phyloP scores from a whole-genome alignment of 208 protist genomes.

The Wallacemonas rigidus region DNA sequence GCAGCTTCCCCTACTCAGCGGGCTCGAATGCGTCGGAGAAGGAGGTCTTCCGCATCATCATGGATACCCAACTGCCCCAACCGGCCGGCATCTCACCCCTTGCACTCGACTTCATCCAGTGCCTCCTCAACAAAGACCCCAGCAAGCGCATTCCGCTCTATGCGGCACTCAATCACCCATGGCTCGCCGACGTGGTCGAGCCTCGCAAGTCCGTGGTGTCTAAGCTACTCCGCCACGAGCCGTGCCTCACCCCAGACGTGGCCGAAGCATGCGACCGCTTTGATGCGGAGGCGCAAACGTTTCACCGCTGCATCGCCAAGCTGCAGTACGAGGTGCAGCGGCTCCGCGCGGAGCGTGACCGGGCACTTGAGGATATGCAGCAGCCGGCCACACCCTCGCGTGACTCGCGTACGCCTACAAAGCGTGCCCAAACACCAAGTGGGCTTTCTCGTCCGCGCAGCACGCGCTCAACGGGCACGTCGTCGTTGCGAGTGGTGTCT shows the following conservation, averaged over 20 bases:
- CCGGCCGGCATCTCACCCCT: conserved; percentile 65
- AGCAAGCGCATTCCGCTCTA: conserved; percentile 86
- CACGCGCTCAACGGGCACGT: conserved; percentile 39
- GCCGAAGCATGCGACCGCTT: conserved; percentile 69
- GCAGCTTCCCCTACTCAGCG: conserved; percentile 95
- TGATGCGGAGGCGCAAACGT: conserved; percentile 67
- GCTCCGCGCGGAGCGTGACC: conserved; percentile 66
- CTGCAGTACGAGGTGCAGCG: conserved; percentile 69
- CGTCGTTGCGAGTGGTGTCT: conserved; percentile 42
- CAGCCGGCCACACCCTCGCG: conserved; percentile 23
- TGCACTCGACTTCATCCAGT: conserved; percentile 78
- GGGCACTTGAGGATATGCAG: conserved; percentile 29
- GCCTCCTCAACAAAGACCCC: conserved; percentile 91
- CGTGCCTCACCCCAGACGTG: conserved; percentile 44
- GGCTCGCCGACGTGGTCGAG: conserved; percentile 81
- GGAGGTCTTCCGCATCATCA: conserved; percentile 92
- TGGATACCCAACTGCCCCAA: conserved; percentile 79
- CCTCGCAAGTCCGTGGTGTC: conserved; percentile 76
- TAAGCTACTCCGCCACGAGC: conserved; percentile 47
- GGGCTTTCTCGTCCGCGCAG: conserved; percentile 46
- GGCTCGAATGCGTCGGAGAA: conserved; percentile 87
- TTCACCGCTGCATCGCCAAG: conserved; percentile 74
- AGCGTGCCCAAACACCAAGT: conserved; percentile 66
- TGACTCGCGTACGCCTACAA: conserved; percentile 50
- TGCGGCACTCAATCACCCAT: conserved; percentile 85